Evolutionary conservation across 108 stramenopile genomes (phyloP).

Genomic region (Cylindrotheca closterium): DNA sequence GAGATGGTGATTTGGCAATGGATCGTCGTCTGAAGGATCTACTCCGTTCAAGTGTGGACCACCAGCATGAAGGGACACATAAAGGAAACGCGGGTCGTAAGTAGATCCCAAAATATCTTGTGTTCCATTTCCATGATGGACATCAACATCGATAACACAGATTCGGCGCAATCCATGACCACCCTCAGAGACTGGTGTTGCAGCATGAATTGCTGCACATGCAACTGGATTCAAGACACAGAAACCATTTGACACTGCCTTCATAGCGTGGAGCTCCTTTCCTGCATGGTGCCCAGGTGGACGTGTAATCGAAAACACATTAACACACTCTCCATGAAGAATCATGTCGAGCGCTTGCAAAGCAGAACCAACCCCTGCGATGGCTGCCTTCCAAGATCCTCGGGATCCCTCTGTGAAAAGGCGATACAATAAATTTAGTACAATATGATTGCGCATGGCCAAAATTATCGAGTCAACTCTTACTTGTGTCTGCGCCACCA

Average conservation of each 20-base stretch:
- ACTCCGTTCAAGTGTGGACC: conserved; percentile 80
- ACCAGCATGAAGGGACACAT: conserved; percentile 86
- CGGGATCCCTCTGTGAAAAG: conserved; percentile 59
- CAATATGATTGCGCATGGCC: not conserved
- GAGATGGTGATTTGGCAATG: conserved; percentile 40
- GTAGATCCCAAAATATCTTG: conserved; percentile 89
- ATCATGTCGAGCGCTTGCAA: conserved; percentile 86
- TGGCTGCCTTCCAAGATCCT: conserved; percentile 86
- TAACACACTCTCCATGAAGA: conserved; percentile 77
- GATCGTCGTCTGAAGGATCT: conserved; percentile 56
- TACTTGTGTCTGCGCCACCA: conserved; percentile 86
- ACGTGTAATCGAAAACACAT: conserved; percentile 88
- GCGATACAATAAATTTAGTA: not conserved
- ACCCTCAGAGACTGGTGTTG: conserved; percentile 69
- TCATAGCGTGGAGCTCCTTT: conserved; percentile 80
- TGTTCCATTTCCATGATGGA: conserved; percentile 95
- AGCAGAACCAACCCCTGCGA: conserved; percentile 87
- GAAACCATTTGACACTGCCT: conserved; percentile 93
- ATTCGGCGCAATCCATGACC: conserved; percentile 82
- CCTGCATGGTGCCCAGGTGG: conserved; percentile 97
- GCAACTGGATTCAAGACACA: conserved; percentile 96
- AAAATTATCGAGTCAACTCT: conserved; percentile 20
- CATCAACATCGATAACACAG: conserved; percentile 92
- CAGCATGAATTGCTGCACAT: conserved; percentile 94
- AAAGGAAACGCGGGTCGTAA: conserved; percentile 88